Conservation (phyloP, 202 grass and related monocot genomes). For the Elaeis oleifera region DNA sequence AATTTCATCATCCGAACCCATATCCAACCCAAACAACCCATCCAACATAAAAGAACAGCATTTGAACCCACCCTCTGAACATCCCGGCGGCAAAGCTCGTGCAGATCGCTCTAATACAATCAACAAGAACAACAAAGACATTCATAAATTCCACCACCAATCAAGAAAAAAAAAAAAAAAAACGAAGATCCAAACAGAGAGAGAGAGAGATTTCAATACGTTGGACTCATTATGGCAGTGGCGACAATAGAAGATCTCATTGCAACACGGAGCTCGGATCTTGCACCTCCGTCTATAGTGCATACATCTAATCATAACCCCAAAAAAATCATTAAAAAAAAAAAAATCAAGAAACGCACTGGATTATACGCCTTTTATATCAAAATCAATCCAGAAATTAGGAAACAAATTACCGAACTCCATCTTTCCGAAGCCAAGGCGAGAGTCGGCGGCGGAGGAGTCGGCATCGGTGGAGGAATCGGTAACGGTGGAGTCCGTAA, state of each 20-base stretch:
- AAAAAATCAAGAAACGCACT: background rate
- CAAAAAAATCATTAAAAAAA: background rate
- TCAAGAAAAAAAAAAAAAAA: background rate
- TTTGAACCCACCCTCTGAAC: constrained; percentile 51
- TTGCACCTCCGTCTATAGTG: constrained; percentile 92
- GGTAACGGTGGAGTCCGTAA: background rate
- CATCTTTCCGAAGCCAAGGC: constrained; percentile 60
- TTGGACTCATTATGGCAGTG: constrained; percentile 91
- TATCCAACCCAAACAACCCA: constrained; percentile 15
- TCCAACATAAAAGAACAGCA: constrained; percentile 11
- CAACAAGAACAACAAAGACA: constrained; percentile 5
- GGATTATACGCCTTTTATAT: background rate
- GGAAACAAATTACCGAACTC: constrained; percentile 36
- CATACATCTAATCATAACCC: constrained; percentile 41
- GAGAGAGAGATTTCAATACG: constrained; percentile 23
- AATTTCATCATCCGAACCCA: constrained; percentile 19
- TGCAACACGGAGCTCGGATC: constrained; percentile 91
- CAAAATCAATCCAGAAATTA: constrained; percentile 15
- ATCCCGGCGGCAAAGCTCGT: constrained; percentile 80
- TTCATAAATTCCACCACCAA: background rate
- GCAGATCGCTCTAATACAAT: constrained; percentile 52
- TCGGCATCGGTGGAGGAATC: background rate
- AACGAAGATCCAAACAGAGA: background rate
- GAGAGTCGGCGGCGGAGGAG: constrained; percentile 1
- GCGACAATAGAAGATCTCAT: constrained; percentile 73